A percentile compares a stretch with the other conserved stretches of the same genome.
These are phyloP conservation scores for Mimosa pudica DNA, from an alignment of 306 rosid genomes.

Conservation along the genomic window DNA sequence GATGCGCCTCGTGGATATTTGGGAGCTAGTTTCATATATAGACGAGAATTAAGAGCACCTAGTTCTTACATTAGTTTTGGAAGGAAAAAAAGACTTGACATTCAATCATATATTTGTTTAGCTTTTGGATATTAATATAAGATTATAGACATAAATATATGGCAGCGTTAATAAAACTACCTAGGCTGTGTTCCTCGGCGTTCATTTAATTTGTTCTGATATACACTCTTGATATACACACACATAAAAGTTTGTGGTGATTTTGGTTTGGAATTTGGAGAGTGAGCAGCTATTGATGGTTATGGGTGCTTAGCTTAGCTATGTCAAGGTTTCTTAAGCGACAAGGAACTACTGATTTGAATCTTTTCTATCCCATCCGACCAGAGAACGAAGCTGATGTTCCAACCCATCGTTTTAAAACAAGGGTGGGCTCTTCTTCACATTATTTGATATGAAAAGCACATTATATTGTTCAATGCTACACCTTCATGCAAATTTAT, in stretches of 20 bases:
- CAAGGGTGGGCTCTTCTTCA: conserved; percentile 57
- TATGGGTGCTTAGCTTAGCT: conserved; percentile 31
- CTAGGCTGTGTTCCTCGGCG: conserved; percentile 9
- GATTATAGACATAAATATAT: not conserved
- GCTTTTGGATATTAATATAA: not conserved
- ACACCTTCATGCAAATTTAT: not conserved
- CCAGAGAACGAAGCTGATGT: conserved; percentile 47
- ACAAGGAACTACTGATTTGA: conserved; percentile 51
- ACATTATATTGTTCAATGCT: not conserved
- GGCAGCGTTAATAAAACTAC: conserved; percentile 27
- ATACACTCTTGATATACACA: not conserved
- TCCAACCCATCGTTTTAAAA: conserved; percentile 74
- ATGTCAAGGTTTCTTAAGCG: conserved; percentile 34
- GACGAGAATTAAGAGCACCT: conserved; percentile 11
- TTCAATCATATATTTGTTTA: too few relatives aligned
- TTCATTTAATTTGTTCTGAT: conserved; percentile 4
- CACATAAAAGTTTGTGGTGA: not conserved
- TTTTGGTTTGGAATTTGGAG: conserved; percentile 32
- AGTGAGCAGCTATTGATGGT: conserved; percentile 36
- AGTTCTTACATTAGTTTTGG: conserved; percentile 3
- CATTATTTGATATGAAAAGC: not conserved
- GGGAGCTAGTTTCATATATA: conserved; percentile 7
- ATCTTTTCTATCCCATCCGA: conserved; percentile 51
- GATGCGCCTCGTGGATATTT: not conserved
- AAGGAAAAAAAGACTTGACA: too few relatives aligned